phyloP scores from a whole-genome alignment of 805 yeast species.

The Candida sphagnicola region DNA sequence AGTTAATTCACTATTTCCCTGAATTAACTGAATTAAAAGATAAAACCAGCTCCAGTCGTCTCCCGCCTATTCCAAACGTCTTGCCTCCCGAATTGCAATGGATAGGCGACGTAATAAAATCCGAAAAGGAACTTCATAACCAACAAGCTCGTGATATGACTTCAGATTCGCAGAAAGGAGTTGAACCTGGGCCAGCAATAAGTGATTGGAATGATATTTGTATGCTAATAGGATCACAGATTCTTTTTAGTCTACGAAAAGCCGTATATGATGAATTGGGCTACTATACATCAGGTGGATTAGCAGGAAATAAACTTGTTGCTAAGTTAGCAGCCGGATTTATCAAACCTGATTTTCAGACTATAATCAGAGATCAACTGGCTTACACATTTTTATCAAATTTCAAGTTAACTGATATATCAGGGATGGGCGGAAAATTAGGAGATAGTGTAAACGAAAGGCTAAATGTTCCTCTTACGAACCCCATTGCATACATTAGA shows the following conservation, averaged over 20 bases:
- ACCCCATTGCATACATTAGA: conserved; percentile 46
- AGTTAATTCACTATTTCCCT: conserved; percentile 46
- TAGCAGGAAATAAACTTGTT: conserved; percentile 68
- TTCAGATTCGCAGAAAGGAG: conserved; percentile 4
- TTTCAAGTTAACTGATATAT: conserved; percentile 68
- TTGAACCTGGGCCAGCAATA: conserved; percentile 1
- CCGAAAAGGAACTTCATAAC: conserved; percentile 11
- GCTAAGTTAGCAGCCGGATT: conserved; percentile 87
- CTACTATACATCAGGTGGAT: conserved; percentile 88
- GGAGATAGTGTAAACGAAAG: conserved; percentile 58
- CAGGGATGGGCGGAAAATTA: conserved; percentile 88
- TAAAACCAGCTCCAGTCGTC: conserved; percentile 11
- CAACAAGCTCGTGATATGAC: conserved; percentile 1
- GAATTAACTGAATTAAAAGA: conserved; percentile 18
- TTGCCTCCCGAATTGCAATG: conserved; percentile 31
- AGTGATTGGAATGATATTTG: conserved; percentile 77
- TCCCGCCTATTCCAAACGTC: conserved; percentile 44
- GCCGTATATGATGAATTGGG: conserved; percentile 53
- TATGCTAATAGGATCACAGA: conserved; percentile 60
- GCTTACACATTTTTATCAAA: conserved; percentile 52
- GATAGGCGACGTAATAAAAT: conserved; percentile 23
- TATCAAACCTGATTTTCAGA: conserved; percentile 83
- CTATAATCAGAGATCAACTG: conserved; percentile 54
- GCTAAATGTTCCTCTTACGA: conserved; percentile 48
- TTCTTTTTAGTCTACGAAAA: conserved; percentile 52